Evolutionary conservation across 2,329 filamentous ascomycete genomes (phyloP).

Genomic region (Penicillium aurantiogriseum): DNA sequence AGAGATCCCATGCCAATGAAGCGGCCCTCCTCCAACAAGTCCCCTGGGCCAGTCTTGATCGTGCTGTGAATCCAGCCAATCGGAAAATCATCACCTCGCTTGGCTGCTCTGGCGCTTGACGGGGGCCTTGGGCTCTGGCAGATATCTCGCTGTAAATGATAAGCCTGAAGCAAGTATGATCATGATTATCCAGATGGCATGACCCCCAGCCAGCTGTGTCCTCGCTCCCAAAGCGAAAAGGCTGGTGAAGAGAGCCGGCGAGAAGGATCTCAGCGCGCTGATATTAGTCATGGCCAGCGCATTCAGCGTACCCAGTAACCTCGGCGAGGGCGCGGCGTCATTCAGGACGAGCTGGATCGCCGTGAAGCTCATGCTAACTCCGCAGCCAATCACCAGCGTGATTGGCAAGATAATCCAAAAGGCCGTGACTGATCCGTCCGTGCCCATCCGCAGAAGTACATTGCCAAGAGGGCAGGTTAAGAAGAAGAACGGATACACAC

Average conservation of each 20-base stretch:
- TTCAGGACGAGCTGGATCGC: slow-evolving; percentile 72
- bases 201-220: slow-evolving; percentile 61
- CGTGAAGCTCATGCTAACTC: slow-evolving; percentile 69
- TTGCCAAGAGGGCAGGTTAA: slow-evolving; percentile 54
- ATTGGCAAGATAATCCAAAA: slow-evolving; percentile 60
- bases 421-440: slow-evolving; percentile 32
- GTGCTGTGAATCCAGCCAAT: background rate
- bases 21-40: background rate
- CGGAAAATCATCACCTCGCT: background rate
- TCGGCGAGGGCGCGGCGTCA: slow-evolving; percentile 65
- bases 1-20: background rate
- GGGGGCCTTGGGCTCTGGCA: slow-evolving; percentile 14
- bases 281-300: slow-evolving; percentile 62
- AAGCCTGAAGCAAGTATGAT: slow-evolving; percentile 36
- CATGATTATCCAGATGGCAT: slow-evolving; percentile 58
- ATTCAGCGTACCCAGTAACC: slow-evolving; percentile 69
- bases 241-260: slow-evolving; percentile 64
- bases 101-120: background rate
- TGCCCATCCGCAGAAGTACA: slow-evolving; percentile 51
- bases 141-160: slow-evolving; percentile 26
- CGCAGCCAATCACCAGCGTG: slow-evolving; percentile 56
- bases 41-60: background rate
- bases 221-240: slow-evolving; percentile 67
- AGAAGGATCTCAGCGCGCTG: slow-evolving; percentile 63
- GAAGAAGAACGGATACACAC: slow-evolving; percentile 65